Percentiles rank a stretch among this genome's conserved stretches.
Conservation (phyloP, 2,329 filamentous ascomycete species). For the Zasmidium cellare region DNA sequence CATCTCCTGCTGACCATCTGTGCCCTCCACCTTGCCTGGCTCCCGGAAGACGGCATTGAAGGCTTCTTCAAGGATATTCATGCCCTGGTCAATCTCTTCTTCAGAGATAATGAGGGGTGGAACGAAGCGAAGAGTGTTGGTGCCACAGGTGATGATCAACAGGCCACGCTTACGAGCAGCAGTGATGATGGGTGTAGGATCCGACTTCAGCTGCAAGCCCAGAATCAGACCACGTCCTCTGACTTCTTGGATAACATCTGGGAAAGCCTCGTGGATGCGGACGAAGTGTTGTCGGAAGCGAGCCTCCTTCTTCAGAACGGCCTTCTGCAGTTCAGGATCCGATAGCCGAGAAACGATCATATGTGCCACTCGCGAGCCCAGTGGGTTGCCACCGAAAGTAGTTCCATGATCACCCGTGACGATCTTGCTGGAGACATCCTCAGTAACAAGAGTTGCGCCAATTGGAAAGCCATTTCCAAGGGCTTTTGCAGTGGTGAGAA, state of each 20-base stretch:
- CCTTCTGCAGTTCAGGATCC: slow-evolving; percentile 66
- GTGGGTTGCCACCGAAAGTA: slow-evolving; percentile 89
- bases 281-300: slow-evolving; percentile 61
- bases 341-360: slow-evolving; percentile 79
- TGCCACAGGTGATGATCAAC: slow-evolving; percentile 88
- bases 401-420: slow-evolving; percentile 85
- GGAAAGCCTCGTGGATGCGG: slow-evolving; percentile 60
- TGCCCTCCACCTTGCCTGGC: slow-evolving; percentile 37
- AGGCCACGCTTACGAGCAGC: slow-evolving; percentile 85
- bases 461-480: slow-evolving; percentile 96
- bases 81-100: slow-evolving; percentile 74
- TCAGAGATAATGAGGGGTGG: slow-evolving; percentile 80
- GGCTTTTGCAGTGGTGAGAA: slow-evolving; percentile 92
- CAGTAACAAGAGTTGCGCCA: slow-evolving; percentile 72
- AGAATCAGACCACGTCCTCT: slow-evolving; percentile 83
- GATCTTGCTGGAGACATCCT: slow-evolving; percentile 67
- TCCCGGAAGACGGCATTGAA: slow-evolving; percentile 57
- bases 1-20: slow-evolving; percentile 49
- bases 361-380: slow-evolving; percentile 80
- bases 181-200: slow-evolving; percentile 73
- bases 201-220: slow-evolving; percentile 76
- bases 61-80: slow-evolving; percentile 72
- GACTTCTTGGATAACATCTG: slow-evolving; percentile 73
- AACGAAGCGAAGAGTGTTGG: slow-evolving; percentile 89
- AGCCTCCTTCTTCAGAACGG: slow-evolving; percentile 67